Base-by-base conservation (phyloP, 2,329 filamentous ascomycete species). In the Colletotrichum sansevieriae region DNA sequence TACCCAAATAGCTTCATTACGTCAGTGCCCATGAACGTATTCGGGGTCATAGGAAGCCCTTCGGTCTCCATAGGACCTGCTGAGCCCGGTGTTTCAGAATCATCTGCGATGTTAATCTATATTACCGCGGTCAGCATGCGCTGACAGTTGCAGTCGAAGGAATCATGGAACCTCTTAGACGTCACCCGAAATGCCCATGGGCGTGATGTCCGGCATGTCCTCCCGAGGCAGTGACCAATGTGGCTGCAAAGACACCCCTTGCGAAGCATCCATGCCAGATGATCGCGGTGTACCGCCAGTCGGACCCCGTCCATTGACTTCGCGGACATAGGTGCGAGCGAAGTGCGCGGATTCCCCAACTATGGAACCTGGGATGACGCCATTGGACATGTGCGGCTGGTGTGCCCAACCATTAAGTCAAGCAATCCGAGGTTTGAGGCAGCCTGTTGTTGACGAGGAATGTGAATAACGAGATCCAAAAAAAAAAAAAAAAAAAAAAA, bases 261-360 rank as follows among this genome's bases (percentile, higher is more conserved):
- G 56, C 13, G 35, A 43, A 2, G 7, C 44, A 9, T 43, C 15
- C 1, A 25, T 29, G 9, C 20, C n/a, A 5, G 52, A 20, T 33
- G 29, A 12, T 20, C 51, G 22, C 22, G 52, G 39, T 11, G 64
- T 46, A 4, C 39, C 29, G 4, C 39, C 33, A 18, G 60, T 60
- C 3, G 55, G 18, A 11, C 57, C 61, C 13, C 65, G 57, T 15
- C 63, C 63, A 33, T 64, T 69, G 35, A 71, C 68, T 39, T 46
- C 71, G 59, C 74, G 74, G 18, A 81, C 77, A 49, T 81, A 82
- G 43, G 81, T 76, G 1, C 80, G 74, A 0, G 81, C 81, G 52
- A 83, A 81, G 60, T 82, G 75, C 0, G 78, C 75, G 62, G 83
- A 82, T 51, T 82, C 78, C 2, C 77, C 75, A 3, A 82, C 70